These are phyloP conservation scores for Melampsora occidentalis DNA, from an alignment of 1,284 basidiomycete genomes.

Conservation along the genomic window DNA sequence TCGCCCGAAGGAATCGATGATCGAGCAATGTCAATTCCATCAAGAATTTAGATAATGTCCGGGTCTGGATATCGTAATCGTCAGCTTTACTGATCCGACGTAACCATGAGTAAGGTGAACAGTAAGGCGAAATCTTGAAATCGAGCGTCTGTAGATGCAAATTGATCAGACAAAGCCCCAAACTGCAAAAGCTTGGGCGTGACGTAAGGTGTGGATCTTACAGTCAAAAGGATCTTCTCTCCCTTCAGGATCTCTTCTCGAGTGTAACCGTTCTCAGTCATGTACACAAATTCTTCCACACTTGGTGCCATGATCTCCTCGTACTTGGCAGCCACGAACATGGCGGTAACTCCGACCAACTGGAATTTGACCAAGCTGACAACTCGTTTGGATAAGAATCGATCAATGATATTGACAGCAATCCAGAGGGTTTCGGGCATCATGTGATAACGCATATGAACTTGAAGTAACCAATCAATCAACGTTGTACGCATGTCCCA, in stretches of 20 bases:
- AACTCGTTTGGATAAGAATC: slow-evolving; percentile 64
- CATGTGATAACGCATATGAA: slow-evolving; percentile 67
- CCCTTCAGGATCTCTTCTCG: slow-evolving; percentile 97
- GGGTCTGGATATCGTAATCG: slow-evolving; percentile 96
- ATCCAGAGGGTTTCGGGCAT: slow-evolving; percentile 68
- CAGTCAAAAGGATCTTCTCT: slow-evolving; percentile 85
- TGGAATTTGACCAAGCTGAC: slow-evolving; percentile 65
- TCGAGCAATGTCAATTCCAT: slow-evolving; percentile 95
- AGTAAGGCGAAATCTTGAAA: slow-evolving; percentile 93
- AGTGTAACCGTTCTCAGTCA: slow-evolving; percentile 91
- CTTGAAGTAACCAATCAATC: slow-evolving; percentile 62
- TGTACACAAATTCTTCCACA: slow-evolving; percentile 92
- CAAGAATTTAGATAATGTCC: slow-evolving; percentile 95
- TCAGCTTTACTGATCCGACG: slow-evolving; percentile 97
- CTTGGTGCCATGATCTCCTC: slow-evolving; percentile 59
- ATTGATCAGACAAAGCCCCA: neutral
- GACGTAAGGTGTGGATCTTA: slow-evolving; percentile 47
- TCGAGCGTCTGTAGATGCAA: slow-evolving; percentile 67
- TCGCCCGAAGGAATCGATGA: slow-evolving; percentile 85
- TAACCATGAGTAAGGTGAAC: slow-evolving; percentile 99
- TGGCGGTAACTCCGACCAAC: slow-evolving; percentile 65
- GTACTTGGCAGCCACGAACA: slow-evolving; percentile 67
- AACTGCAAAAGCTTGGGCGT: neutral
- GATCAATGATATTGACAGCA: slow-evolving; percentile 65
- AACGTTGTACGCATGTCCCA: slow-evolving; percentile 61